Evolutionary conservation across 2,329 filamentous ascomycete genomes (phyloP).

Genomic region (Cladorrhinum sp.): DNA sequence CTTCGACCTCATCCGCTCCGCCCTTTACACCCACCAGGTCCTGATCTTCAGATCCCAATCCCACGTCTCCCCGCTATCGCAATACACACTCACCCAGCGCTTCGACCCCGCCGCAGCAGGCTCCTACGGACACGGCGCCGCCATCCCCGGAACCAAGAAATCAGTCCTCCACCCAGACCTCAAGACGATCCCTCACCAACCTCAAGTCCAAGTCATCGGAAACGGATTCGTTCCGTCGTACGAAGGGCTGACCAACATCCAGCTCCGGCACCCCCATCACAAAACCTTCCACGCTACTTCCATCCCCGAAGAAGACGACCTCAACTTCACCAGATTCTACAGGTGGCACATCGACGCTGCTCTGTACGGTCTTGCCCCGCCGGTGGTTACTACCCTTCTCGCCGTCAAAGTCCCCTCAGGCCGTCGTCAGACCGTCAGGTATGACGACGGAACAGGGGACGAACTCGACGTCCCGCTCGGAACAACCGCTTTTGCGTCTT

Average conservation of each 20-base stretch:
- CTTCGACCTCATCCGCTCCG: constrained; percentile 60
- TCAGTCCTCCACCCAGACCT: constrained; percentile 73
- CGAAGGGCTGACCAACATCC: constrained; percentile 67
- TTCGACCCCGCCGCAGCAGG: constrained; percentile 63
- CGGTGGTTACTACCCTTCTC: constrained; percentile 68
- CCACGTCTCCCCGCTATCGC: constrained; percentile 63
- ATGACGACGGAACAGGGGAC: constrained; percentile 69
- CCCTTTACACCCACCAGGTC: constrained; percentile 67
- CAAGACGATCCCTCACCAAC: constrained; percentile 76
- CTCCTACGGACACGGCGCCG: constrained; percentile 74
- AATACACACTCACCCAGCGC: constrained; percentile 69
- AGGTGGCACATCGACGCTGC: constrained; percentile 81
- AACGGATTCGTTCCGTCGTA: constrained; percentile 69
- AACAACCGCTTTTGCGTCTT: constrained; percentile 72
- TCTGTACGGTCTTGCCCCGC: constrained; percentile 71
- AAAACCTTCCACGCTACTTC: constrained; percentile 67
- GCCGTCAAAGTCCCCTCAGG: constrained; percentile 70
- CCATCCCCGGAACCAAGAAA: constrained; percentile 56
- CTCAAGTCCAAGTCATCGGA: constrained; percentile 76
- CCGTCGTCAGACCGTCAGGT: constrained; percentile 63
- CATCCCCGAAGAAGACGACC: constrained; percentile 54
- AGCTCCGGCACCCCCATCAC: constrained; percentile 72
- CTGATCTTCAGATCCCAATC: constrained; percentile 68
- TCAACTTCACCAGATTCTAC: constrained; percentile 59
- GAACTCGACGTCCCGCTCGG: constrained; percentile 67